Percentiles rank a stretch among this genome's conserved stretches.
These are phyloP conservation scores for Quercus mongolica DNA, from an alignment of 306 rosid genomes.

Conservation along the genomic window DNA sequence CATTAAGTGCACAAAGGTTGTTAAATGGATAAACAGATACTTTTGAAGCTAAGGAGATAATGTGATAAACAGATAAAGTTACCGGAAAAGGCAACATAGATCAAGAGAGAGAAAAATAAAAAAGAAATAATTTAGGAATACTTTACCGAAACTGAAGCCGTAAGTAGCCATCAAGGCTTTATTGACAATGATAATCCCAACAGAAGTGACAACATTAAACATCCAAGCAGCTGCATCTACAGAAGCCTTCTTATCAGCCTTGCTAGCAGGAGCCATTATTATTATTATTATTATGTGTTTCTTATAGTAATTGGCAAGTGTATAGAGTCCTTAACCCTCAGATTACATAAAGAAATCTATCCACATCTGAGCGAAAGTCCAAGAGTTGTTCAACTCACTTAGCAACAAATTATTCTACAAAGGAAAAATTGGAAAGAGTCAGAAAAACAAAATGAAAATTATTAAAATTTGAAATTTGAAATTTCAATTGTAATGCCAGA, in stretches of 20 bases:
- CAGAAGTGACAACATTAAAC: constrained; percentile 91
- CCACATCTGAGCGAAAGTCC: constrained; percentile 20
- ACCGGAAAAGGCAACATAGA: constrained; percentile 11
- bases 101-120: constrained; percentile 1
- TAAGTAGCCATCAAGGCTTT: constrained; percentile 88
- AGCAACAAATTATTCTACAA: constrained; percentile 12
- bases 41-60: too few species aligned
- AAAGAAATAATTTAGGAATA: background rate
- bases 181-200: constrained; percentile 82
- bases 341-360: constrained; percentile 27
- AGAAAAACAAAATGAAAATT: background rate
- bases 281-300: constrained; percentile 20
- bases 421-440: background rate
- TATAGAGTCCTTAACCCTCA: constrained; percentile 26
- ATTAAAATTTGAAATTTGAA: too few species aligned
- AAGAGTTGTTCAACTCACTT: background rate
- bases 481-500: too few species aligned
- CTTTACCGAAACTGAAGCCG: constrained; percentile 84
- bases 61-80: background rate
- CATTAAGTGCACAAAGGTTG: background rate
- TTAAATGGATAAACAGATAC: background rate
- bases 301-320: constrained; percentile 6
- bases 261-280: constrained; percentile 55
- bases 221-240: constrained; percentile 83
- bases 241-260: constrained; percentile 75